phyloP scores from a whole-genome alignment of 1,139 yeast species.

The Scheffersomyces stambukii region DNA sequence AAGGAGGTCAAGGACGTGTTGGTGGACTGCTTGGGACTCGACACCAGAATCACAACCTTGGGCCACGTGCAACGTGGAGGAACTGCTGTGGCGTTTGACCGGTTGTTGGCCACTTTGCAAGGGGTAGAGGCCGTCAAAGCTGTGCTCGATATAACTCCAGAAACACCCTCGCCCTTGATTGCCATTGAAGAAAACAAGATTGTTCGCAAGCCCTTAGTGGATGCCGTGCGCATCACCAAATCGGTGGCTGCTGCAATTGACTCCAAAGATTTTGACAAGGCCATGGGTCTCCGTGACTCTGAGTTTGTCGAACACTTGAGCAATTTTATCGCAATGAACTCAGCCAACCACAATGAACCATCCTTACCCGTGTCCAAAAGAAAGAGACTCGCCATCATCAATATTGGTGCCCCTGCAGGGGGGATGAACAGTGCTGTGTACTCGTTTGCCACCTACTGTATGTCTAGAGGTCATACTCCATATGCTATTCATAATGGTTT shows the following conservation, averaged over 20 bases:
- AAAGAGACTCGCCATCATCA: constrained; percentile 65
- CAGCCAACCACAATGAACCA: constrained; percentile 59
- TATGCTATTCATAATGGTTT: constrained; percentile 75
- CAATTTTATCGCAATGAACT: constrained; percentile 58
- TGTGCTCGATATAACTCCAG: constrained; percentile 63
- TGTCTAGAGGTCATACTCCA: constrained; percentile 72
- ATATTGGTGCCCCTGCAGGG: constrained; percentile 82
- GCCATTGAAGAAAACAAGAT: constrained; percentile 70
- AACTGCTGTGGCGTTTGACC: constrained; percentile 75
- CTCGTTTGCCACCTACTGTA: constrained; percentile 69
- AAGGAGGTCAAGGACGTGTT: constrained; percentile 66
- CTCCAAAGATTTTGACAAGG: constrained; percentile 55
- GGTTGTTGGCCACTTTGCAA: constrained; percentile 72
- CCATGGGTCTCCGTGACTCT: constrained; percentile 65
- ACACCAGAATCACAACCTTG: constrained; percentile 72
- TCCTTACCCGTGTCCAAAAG: constrained; percentile 52
- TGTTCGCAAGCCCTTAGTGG: constrained; percentile 64
- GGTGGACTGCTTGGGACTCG: constrained; percentile 62
- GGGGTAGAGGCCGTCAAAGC: constrained; percentile 85
- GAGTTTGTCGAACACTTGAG: constrained; percentile 65
- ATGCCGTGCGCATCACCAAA: constrained; percentile 67
- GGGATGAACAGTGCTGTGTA: constrained; percentile 77
- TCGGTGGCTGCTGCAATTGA: constrained; percentile 67
- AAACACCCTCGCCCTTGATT: constrained; percentile 73
- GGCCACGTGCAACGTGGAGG: constrained; percentile 91